phyloP scores from a whole-genome alignment of 176 grass and related monocot species.

The Musa schizocarpa region DNA sequence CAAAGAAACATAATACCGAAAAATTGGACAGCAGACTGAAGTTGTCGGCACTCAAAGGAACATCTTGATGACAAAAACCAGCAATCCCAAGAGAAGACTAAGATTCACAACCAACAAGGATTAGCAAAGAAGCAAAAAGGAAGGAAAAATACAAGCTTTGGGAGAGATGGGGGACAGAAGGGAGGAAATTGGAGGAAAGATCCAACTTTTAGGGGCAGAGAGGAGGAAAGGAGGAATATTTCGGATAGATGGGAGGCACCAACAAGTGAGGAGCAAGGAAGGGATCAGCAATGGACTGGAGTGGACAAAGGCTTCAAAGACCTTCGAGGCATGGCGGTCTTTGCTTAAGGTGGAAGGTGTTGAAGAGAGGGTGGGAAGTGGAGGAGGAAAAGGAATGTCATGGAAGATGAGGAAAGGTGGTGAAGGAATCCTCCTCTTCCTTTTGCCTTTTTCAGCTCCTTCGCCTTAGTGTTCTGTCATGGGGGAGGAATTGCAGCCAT shows the following conservation, averaged over 20 bases:
- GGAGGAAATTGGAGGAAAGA: background rate
- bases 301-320: background rate
- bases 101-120: background rate
- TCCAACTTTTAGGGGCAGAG: constrained; percentile 3
- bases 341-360: background rate
- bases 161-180: background rate
- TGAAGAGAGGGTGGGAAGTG: background rate
- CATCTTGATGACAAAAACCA: background rate
- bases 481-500: background rate
- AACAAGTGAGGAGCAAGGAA: background rate
- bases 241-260: background rate
- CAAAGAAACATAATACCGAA: too few relatives aligned
- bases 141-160: constrained; percentile 6
- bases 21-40: background rate
- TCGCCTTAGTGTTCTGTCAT: background rate
- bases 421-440: background rate
- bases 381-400: background rate
- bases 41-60: background rate
- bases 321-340: background rate
- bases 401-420: background rate
- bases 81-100: background rate
- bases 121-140: background rate
- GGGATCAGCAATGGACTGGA: background rate
- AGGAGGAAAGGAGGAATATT: constrained; percentile 6
- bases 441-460: constrained; percentile 1